A percentile compares a stretch with the other conserved stretches of the same genome.
Evolutionary conservation across 345 rosid genomes (phyloP).

Genomic region (Lepidium aucheri): DNA sequence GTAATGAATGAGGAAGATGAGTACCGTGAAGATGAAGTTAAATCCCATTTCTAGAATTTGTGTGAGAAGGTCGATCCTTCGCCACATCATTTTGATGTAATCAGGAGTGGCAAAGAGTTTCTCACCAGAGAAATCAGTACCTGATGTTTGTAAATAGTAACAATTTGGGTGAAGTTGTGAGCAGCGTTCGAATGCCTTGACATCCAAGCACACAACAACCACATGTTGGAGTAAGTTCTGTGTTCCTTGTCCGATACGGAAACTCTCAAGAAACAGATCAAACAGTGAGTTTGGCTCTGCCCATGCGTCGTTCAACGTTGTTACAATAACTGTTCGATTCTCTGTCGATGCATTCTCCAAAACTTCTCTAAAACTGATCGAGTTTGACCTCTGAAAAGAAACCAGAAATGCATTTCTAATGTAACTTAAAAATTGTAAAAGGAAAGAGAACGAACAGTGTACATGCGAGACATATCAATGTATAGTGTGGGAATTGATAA

Average conservation of each 20-base stretch:
- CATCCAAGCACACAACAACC: slow-evolving; percentile 45
- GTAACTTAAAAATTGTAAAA: neutral
- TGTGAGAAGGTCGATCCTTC: slow-evolving; percentile 40
- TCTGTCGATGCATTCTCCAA: slow-evolving; percentile 18
- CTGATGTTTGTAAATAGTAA: slow-evolving; percentile 26
- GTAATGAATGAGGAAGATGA: neutral
- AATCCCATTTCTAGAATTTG: slow-evolving; percentile 47
- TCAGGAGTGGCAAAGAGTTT: slow-evolving; percentile 44
- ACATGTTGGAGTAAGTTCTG: slow-evolving; percentile 35
- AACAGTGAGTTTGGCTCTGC: slow-evolving; percentile 44
- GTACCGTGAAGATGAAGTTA: slow-evolving; percentile 63
- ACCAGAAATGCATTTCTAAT: slow-evolving; percentile 1
- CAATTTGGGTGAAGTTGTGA: slow-evolving; percentile 38
- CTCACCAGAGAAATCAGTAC: slow-evolving; percentile 35
- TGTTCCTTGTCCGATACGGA: slow-evolving; percentile 41
- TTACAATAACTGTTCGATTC: slow-evolving; percentile 51
- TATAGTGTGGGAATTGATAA: too few species aligned
- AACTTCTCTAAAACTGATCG: slow-evolving; percentile 23
- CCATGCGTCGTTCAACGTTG: slow-evolving; percentile 65
- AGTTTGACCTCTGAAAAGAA: too few species aligned
- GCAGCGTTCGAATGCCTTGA: slow-evolving; percentile 46
- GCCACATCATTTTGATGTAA: slow-evolving; percentile 73
- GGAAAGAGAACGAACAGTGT: too few species aligned
- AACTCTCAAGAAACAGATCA: slow-evolving; percentile 56
- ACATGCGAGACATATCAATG: too few species aligned